A percentile compares a stretch with the other conserved stretches of the same genome.
Evolutionary conservation across 179 eudicot genomes (phyloP).

Genomic region (Silene coronaria): DNA sequence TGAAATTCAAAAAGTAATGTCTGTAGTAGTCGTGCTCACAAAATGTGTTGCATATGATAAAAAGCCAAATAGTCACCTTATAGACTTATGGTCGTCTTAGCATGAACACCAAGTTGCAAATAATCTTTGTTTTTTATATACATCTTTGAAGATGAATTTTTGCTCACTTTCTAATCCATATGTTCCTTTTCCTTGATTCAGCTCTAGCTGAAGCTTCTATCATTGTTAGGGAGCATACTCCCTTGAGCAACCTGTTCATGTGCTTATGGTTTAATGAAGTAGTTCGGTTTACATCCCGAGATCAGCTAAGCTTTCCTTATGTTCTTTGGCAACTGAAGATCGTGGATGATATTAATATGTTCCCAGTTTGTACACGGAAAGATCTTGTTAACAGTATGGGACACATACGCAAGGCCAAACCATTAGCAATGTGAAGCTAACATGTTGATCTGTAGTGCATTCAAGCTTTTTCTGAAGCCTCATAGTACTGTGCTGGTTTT

Average conservation of each 20-base stretch:
- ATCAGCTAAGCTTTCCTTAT: constrained; percentile 91
- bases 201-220: constrained; percentile 92
- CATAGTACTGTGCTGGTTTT: not conserved
- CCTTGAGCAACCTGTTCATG: constrained; percentile 72
- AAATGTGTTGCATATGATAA: not conserved
- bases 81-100: too few relatives aligned
- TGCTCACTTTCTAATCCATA: not conserved
- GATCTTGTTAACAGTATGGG: constrained; percentile 99
- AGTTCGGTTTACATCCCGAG: constrained; percentile 93
- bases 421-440: constrained; percentile 34
- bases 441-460: constrained; percentile 5
- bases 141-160: not conserved
- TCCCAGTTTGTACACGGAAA: constrained; percentile 92
- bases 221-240: constrained; percentile 79
- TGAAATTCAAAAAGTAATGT: not conserved
- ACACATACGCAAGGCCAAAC: constrained; percentile 86
- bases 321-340: constrained; percentile 76
- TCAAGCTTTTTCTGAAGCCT: constrained; percentile 1
- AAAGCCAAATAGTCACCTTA: too few relatives aligned
- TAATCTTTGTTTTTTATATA: not conserved
- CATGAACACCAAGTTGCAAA: not conserved
- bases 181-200: constrained; percentile 31
- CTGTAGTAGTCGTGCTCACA: not conserved
- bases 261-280: constrained; percentile 98
- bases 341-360: constrained; percentile 63